These are phyloP conservation scores for Pistacia vera DNA, from an alignment of 345 rosid genomes.

Conservation along the genomic window DNA sequence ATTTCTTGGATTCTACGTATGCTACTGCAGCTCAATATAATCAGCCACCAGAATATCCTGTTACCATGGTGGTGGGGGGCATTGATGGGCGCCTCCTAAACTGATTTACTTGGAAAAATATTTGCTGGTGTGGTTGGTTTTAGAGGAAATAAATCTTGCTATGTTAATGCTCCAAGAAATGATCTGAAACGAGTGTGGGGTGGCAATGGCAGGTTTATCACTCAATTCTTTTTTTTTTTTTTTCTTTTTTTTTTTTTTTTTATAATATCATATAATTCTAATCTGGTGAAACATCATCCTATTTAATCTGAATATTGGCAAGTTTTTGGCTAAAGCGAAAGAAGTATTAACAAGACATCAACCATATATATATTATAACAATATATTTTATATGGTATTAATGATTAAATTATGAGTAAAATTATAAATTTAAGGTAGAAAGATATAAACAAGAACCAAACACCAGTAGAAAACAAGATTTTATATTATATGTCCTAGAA, in stretches of 20 bases:
- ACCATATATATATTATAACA: too few relatives aligned
- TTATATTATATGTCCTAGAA: too few relatives aligned
- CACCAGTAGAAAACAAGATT: not conserved
- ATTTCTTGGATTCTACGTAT: not conserved
- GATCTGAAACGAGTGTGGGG: slow-evolving; percentile 5
- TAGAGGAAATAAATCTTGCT: slow-evolving; percentile 1
- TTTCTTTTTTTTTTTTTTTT: too few relatives aligned
- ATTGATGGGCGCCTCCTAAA: slow-evolving; percentile 22
- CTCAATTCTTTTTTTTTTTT: too few relatives aligned
- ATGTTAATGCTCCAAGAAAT: slow-evolving; percentile 11
- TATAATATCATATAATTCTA: too few relatives aligned
- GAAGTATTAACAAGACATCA: too few relatives aligned
- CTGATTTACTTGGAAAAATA: slow-evolving; percentile 27
- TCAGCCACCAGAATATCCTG: slow-evolving; percentile 25
- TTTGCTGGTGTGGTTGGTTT: slow-evolving; percentile 27
- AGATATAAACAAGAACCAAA: not conserved
- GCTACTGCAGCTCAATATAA: slow-evolving; percentile 26
- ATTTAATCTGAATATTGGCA: too few relatives aligned
- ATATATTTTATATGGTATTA: too few relatives aligned
- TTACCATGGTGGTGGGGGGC: slow-evolving; percentile 18
- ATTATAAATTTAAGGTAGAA: too few relatives aligned
- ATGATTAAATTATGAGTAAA: too few relatives aligned
- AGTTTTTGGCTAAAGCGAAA: too few relatives aligned
- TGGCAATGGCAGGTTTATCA: slow-evolving; percentile 53
- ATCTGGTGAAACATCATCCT: too few relatives aligned